These are phyloP conservation scores for Eimeria nieschulzi DNA, from an alignment of 169 alveolate genomes.

Conservation along the genomic window DNA sequence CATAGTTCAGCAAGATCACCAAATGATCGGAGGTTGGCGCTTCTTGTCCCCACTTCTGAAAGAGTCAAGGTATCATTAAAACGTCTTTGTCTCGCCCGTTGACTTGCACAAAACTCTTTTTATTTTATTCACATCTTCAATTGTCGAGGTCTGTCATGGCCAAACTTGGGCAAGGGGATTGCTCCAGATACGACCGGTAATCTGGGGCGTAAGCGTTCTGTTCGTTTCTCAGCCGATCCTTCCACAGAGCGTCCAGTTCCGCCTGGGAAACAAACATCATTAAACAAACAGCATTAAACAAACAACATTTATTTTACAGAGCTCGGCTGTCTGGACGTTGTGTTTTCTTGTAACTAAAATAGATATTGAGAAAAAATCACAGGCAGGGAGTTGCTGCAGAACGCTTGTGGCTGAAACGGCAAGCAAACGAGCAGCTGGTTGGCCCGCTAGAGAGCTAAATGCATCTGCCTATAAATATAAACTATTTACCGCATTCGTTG, in stretches of 20 bases:
- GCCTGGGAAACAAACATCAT: not conserved
- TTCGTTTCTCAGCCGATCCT: constrained; percentile 17
- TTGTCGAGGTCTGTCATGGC: not conserved
- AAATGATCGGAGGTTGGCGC: too few relatives aligned
- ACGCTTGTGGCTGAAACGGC: not conserved
- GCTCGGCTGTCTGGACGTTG: too few relatives aligned
- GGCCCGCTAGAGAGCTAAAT: not conserved
- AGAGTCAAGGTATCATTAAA: too few relatives aligned
- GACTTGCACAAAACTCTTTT: not conserved
- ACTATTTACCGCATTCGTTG: not conserved
- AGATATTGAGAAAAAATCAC: not conserved
- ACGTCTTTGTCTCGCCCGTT: not conserved
- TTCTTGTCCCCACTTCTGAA: not conserved
- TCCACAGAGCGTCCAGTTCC: constrained; percentile 6
- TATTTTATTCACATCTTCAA: not conserved
- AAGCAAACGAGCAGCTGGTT: not conserved
- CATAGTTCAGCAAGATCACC: too few relatives aligned
- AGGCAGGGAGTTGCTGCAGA: not conserved
- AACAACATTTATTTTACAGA: not conserved
- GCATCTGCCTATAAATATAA: too few relatives aligned
- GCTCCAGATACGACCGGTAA: not conserved
- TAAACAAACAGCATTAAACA: not conserved
- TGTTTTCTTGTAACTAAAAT: not conserved
- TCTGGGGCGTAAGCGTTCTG: not conserved
- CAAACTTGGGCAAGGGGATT: not conserved